A percentile compares a stretch with the other conserved stretches of the same genome.
Evolutionary conservation across 2,329 filamentous ascomycete genomes (phyloP).

Genomic region (Botrytis sinoallii): DNA sequence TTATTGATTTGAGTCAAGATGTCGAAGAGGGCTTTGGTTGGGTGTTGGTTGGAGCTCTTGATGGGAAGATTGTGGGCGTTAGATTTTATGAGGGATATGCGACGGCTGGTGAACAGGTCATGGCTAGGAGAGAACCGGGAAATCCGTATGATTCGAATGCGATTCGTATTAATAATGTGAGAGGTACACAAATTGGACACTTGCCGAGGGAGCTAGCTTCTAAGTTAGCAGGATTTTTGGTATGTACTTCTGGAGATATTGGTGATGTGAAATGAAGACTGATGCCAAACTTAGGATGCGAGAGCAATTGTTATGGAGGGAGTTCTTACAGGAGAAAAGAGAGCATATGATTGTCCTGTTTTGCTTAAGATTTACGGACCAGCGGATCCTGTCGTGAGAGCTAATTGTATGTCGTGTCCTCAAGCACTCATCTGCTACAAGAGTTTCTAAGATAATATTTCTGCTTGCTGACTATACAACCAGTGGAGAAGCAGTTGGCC

Average conservation of each 20-base stretch:
- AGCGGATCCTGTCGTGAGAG: conserved; percentile 49
- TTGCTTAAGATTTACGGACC: conserved; percentile 68
- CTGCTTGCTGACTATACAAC: neutral
- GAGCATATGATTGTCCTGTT: conserved; percentile 68
- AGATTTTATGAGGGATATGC: conserved; percentile 62
- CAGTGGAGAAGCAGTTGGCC: neutral
- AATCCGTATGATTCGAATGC: conserved; percentile 75
- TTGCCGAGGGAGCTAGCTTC: conserved; percentile 63
- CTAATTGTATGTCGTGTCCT: conserved; percentile 35
- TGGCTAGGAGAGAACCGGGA: conserved; percentile 60
- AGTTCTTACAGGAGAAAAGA: conserved; percentile 63
- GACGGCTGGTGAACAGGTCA: conserved; percentile 59
- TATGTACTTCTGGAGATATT: conserved; percentile 39
- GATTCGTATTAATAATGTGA: conserved; percentile 74
- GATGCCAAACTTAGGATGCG: conserved; percentile 45
- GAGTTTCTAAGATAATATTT: neutral
- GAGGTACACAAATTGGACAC: conserved; percentile 74
- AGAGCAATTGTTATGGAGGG: conserved; percentile 65
- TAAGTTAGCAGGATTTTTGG: conserved; percentile 73
- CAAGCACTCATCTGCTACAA: neutral
- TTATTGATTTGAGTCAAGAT: conserved; percentile 36
- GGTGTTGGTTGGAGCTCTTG: conserved; percentile 36
- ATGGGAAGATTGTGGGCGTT: conserved; percentile 50
- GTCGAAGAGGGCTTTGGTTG: conserved; percentile 35
- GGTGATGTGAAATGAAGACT: neutral